Base-by-base conservation (phyloP, 805 yeast species). In the Saccharomycopsis javanensis region DNA sequence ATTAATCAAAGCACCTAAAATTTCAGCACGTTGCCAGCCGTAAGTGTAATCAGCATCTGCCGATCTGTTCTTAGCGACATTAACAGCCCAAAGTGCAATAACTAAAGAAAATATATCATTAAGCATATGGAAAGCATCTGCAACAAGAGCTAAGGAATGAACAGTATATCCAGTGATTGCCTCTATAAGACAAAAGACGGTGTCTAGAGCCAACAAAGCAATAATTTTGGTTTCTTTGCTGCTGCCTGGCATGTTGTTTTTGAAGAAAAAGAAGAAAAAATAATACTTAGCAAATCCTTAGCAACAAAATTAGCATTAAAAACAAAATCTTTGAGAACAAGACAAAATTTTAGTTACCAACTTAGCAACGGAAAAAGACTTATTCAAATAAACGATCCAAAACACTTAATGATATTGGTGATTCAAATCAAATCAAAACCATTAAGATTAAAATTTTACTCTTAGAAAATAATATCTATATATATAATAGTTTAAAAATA, bases 11-110 rank as follows among this genome's bases (percentile, higher is more conserved):
- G 98, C 99, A 57, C 99, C 99, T 60, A 92, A 76, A 55, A 92
- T 91, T 71, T 92, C 99, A 4, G 98, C 98, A 64, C 99, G 79
- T 70, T 92, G 96, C 96, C 97, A 89, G 16, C 99, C 99, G 66
- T 94, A 92, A 2, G 98, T 94, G 72, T 88, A 92, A 58, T 83
- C 84, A 2, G 94, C 85, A 68, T 89, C 94, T 0, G 96, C 94
- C 30, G 83, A 81, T 65, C 82, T 80, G 42, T 81, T 81, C 64
- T 86, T 86, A 55, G 97, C 90, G 11, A 90, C 96, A 61, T 80
- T 80, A 20, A 94, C 98, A 0, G 99, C 99, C 97, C 97, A 92
- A 33, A 91, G 74, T 0, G 99, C 99, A 54, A 92, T 90, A 18
- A 91, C 62, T 35, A 92, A 75, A 1, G 97, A 89, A 59, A 92